phyloP scores from a whole-genome alignment of 1,284 basidiomycete species.

The Ustilago cynodontis region DNA sequence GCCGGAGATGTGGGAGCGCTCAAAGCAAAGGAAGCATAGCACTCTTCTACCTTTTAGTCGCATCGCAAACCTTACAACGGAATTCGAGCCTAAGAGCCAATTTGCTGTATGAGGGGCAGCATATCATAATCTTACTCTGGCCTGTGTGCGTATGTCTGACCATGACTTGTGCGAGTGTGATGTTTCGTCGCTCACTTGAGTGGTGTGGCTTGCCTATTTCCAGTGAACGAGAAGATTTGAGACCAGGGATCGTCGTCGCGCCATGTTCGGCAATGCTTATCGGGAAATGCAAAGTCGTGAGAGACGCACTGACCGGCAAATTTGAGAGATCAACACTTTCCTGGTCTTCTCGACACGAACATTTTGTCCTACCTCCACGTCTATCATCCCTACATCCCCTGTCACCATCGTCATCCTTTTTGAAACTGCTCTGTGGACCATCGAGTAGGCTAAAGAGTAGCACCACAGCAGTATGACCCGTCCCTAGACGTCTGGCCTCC shows the following conservation, averaged over 20 bases:
- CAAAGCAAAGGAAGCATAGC: conserved; percentile 17
- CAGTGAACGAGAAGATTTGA: too few species aligned
- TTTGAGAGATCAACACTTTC: conserved; percentile 18
- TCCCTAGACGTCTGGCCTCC: not conserved
- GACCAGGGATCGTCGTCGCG: not conserved
- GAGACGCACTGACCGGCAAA: conserved; percentile 31
- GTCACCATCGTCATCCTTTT: not conserved
- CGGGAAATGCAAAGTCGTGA: not conserved
- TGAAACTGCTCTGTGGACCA: not conserved
- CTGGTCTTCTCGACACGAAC: conserved; percentile 16
- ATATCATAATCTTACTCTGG: not conserved
- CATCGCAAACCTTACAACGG: not conserved
- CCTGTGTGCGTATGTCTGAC: not conserved
- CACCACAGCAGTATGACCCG: conserved; percentile 11
- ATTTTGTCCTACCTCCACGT: conserved; percentile 8
- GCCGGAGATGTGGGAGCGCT: conserved; percentile 28
- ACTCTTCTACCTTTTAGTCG: not conserved
- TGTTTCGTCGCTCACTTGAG: too few species aligned
- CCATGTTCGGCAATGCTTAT: not conserved
- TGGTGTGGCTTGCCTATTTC: too few species aligned
- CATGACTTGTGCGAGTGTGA: too few species aligned
- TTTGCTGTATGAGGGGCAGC: not conserved
- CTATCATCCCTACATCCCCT: not conserved
- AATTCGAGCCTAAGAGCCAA: not conserved
- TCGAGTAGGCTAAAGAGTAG: not conserved